Conservation (phyloP, 768 basidiomycete genomes). For the Flagelloscypha sp. region DNA sequence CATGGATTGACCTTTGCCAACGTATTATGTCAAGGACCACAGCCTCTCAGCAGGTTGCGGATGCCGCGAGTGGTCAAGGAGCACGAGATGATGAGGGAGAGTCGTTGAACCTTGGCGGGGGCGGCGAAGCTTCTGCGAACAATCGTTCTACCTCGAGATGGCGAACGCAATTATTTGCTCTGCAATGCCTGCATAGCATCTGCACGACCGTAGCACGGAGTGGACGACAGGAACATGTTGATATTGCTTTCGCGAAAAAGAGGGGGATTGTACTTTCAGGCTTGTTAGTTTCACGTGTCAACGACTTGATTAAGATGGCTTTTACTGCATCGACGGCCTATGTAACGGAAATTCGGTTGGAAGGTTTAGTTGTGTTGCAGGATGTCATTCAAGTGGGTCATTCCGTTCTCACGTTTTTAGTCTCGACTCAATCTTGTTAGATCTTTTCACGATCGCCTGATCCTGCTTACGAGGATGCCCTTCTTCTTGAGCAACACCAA, state of each 20-base stretch:
- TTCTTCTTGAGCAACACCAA: conserved; percentile 94
- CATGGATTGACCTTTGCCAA: conserved; percentile 98
- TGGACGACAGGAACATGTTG: conserved; percentile 76
- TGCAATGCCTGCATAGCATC: conserved; percentile 87
- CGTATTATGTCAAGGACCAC: conserved; percentile 94
- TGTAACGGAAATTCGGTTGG: conserved; percentile 89
- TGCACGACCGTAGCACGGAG: conserved; percentile 67
- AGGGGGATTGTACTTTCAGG: conserved; percentile 49
- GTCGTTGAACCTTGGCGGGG: conserved; percentile 63
- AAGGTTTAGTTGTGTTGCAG: conserved; percentile 79
- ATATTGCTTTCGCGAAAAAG: conserved; percentile 60
- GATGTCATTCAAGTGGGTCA: conserved; percentile 84
- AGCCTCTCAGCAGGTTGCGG: conserved; percentile 66
- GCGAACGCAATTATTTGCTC: conserved; percentile 93
- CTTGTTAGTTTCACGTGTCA: conserved; percentile 76
- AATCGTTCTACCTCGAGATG: conserved; percentile 67
- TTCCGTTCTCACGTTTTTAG: background rate
- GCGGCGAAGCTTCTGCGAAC: conserved; percentile 29
- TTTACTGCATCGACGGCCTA: conserved; percentile 96
- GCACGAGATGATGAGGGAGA: conserved; percentile 88
- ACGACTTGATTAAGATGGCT: conserved; percentile 95
- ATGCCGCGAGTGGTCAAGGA: conserved; percentile 48
- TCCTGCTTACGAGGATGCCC: conserved; percentile 84
- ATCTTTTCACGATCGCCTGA: conserved; percentile 82
- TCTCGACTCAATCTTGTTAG: conserved; percentile 31